These are phyloP conservation scores for Penicillium fimorum DNA, from an alignment of 495 filamentous ascomycete species.

Conservation along the genomic window DNA sequence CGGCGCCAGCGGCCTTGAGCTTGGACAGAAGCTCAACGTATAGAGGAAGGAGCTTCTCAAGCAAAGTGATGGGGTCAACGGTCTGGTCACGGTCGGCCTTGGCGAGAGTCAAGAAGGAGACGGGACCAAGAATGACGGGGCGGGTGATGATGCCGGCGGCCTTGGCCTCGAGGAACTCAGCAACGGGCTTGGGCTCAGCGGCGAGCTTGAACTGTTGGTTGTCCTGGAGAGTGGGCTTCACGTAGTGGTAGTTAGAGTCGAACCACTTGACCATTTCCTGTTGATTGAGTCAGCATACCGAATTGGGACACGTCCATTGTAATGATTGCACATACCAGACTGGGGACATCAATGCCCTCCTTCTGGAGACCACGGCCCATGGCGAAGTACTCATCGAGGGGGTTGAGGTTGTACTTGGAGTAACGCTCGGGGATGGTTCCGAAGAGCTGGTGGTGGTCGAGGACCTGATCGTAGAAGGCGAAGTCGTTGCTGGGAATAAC, in stretches of 20 bases:
- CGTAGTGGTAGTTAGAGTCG: conserved; percentile 99
- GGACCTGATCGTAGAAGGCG: conserved; percentile 96
- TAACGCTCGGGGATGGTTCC: conserved; percentile 90
- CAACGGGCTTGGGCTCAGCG: conserved; percentile 85
- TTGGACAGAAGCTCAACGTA: conserved; percentile 86
- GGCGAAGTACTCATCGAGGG: conserved; percentile 96
- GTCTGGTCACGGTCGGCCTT: conserved; percentile 95
- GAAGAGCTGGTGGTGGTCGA: conserved; percentile 98
- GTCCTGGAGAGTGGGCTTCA: conserved; percentile 96
- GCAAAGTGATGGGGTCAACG: conserved; percentile 87
- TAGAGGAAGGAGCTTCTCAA: conserved; percentile 85
- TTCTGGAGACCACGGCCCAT: conserved; percentile 98
- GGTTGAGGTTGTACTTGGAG: conserved; percentile 75
- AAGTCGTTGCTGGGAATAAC: conserved; percentile 99
- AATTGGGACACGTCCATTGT: not conserved
- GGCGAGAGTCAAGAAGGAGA: conserved; percentile 92
- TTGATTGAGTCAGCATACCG: conserved; percentile 13
- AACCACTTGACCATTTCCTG: conserved; percentile 99
- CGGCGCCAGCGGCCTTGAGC: conserved; percentile 93
- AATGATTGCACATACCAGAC: conserved; percentile 52
- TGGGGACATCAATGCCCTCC: conserved; percentile 80
- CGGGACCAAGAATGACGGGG: conserved; percentile 91
- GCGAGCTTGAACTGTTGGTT: conserved; percentile 91
- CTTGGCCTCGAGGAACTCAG: conserved; percentile 95
- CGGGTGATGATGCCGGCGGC: conserved; percentile 89